Evolutionary conservation across 2,329 filamentous ascomycete species (phyloP).

Genomic region (Fusarium oligoseptatum): DNA sequence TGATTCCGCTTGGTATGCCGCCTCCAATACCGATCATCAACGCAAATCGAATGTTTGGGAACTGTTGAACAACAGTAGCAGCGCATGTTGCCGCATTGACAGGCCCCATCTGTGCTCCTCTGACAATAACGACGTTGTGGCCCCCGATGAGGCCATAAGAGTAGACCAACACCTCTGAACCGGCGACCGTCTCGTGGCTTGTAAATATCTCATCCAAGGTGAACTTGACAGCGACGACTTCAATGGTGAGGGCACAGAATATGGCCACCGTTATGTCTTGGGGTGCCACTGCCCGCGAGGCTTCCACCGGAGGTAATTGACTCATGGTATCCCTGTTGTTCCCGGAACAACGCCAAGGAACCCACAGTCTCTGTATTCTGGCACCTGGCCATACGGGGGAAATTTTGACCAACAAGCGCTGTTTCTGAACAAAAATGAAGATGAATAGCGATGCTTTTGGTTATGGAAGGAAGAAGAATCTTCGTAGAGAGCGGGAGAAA

Average conservation of each 20-base stretch:
- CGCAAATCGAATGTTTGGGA: neutral
- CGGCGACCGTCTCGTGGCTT: neutral
- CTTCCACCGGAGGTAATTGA: neutral
- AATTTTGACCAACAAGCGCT: no score
- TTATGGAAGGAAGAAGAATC: neutral
- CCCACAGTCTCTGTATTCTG: neutral
- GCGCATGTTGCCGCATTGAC: neutral
- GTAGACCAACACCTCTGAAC: neutral
- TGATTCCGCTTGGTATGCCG: neutral
- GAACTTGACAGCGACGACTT: neutral
- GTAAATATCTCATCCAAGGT: neutral
- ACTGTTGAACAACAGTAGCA: neutral
- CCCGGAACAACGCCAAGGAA: neutral
- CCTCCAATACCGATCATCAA: neutral
- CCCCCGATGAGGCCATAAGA: neutral
- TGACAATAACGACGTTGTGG: neutral
- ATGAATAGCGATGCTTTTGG: no score
- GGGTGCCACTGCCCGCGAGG: neutral
- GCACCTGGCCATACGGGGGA: no score
- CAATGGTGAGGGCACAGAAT: neutral
- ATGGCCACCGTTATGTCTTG: neutral
- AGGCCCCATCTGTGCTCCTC: neutral
- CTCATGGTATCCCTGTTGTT: neutral
- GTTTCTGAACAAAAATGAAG: no score
- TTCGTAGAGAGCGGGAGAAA: neutral